Conservation (phyloP, 495 filamentous ascomycete genomes). For the Wilcoxina mikolae region DNA sequence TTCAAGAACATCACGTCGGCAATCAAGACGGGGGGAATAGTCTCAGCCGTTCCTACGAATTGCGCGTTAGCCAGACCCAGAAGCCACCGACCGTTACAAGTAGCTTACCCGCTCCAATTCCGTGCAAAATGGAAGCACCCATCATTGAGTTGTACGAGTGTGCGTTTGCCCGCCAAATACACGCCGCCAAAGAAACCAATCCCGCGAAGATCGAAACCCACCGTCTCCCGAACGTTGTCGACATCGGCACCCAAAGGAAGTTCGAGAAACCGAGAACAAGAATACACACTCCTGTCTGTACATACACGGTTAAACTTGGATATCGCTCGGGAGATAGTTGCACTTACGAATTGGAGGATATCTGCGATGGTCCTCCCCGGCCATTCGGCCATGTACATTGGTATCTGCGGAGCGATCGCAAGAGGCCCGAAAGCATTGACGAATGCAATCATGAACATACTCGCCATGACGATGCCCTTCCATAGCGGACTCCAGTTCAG, state of each 20-base stretch:
- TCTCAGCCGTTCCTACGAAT: conserved; percentile 44
- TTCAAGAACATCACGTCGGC: conserved; percentile 54
- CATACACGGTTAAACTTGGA: background rate
- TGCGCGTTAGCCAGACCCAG: no score
- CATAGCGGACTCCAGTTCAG: conserved; percentile 43
- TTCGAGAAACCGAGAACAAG: conserved; percentile 49
- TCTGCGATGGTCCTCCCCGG: conserved; percentile 35
- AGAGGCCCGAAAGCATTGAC: conserved; percentile 45
- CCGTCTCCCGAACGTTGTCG: conserved; percentile 43
- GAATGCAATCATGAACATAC: conserved; percentile 39
- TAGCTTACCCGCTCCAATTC: conserved; percentile 46
- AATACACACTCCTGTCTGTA: conserved; percentile 43
- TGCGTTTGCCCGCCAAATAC: conserved; percentile 46
- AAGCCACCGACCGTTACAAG: no score
- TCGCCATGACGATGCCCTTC: conserved; percentile 35
- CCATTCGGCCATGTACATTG: conserved; percentile 42
- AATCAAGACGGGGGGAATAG: conserved; percentile 47
- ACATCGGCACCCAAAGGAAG: conserved; percentile 49
- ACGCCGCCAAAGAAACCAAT: conserved; percentile 40
- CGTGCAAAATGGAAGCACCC: conserved; percentile 46
- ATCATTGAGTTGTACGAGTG: conserved; percentile 46
- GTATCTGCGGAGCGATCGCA: conserved; percentile 44
- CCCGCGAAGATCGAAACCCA: conserved; percentile 44
- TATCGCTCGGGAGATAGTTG: background rate
- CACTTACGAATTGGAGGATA: conserved; percentile 21